These are phyloP conservation scores for Potentilla sterilis DNA, from an alignment of 306 rosid genomes.

Conservation along the genomic window DNA sequence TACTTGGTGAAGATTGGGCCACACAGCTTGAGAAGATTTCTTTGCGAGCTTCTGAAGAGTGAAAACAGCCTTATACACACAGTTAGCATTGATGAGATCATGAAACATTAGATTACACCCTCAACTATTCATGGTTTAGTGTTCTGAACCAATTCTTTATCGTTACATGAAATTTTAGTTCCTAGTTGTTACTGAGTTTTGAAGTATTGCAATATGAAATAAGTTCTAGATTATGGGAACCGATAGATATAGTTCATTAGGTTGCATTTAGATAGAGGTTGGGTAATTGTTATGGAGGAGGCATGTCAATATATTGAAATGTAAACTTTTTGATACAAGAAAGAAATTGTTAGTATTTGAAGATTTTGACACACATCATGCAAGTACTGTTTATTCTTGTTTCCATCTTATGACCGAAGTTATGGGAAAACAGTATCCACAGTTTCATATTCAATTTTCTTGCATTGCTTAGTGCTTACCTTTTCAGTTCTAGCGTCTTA, in stretches of 20 bases:
- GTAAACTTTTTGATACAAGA: constrained; percentile 40
- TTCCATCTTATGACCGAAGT: constrained; percentile 14
- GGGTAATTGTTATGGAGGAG: constrained; percentile 40
- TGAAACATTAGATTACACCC: constrained; percentile 31
- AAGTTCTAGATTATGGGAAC: constrained; percentile 34
- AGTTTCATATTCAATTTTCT: not conserved
- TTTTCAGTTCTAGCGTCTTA: not conserved
- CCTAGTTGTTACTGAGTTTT: constrained; percentile 30
- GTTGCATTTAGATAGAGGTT: constrained; percentile 45
- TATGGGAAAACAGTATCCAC: not conserved
- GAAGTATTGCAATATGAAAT: constrained; percentile 33
- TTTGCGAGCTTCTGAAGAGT: constrained; percentile 61
- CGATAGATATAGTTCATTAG: constrained; percentile 33
- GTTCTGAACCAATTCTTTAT: constrained; percentile 36
- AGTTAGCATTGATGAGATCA: constrained; percentile 16
- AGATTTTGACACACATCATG: constrained; percentile 29
- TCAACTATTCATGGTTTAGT: constrained; percentile 33
- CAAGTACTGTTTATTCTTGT: constrained; percentile 22
- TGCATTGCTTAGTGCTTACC: not conserved
- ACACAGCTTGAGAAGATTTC: constrained; percentile 77
- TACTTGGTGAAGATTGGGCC: constrained; percentile 82
- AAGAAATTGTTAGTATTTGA: constrained; percentile 34
- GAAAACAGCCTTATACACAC: constrained; percentile 33
- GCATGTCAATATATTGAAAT: constrained; percentile 39
- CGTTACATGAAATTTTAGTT: constrained; percentile 26